Base-by-base conservation (phyloP, 1,139 yeast species). In the Scheffersomyces segobiensis region DNA sequence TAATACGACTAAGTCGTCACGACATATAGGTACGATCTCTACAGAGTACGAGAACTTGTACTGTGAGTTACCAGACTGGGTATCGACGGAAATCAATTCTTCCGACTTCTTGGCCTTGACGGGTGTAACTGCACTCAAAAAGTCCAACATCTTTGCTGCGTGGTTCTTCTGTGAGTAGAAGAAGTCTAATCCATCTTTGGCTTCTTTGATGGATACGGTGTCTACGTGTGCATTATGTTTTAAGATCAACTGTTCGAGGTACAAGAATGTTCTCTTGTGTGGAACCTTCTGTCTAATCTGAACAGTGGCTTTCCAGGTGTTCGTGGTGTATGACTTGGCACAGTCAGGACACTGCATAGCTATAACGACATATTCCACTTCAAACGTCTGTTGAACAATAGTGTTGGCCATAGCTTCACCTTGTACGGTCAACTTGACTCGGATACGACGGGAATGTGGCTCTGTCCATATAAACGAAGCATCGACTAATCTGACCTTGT, bases 261-360 rank as follows among this genome's bases (percentile, higher is more conserved):
- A 93, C 71, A 95, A 84, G 74, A 95, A 96, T 7, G 99, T 95
- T 79, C 98, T 88, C 79, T 95, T 95, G 75, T 95, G 99, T 19
- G 93, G 87, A 49, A 96, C 99, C 73, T 96, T 96, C 75, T 95
- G 99, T 80, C 99, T 90, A 67, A 96, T 89, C 79, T 96, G 99
- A 50, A 96, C 97, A 17, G 95, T 86, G 8, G 99, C 97, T 76
- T 96, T 88, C 99, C 99, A 95, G 19, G 98, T 95, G 72, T 96
- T 92, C 47, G 96, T 90, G 19, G 99, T 95, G 72, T 89, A 95
- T 1, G 97, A 89, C 74, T 92, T 92, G 56, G 98, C 98, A 87
- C 99, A 95, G 79, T 95, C 99, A 2, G 98, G 88, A 82, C 99
- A 95, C 79, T 95, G 99, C 88, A 93, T 92, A 47, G 98, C 97